Evolutionary conservation across 805 yeast genomes (phyloP).

Genomic region (Barnettozyma vustinii): DNA sequence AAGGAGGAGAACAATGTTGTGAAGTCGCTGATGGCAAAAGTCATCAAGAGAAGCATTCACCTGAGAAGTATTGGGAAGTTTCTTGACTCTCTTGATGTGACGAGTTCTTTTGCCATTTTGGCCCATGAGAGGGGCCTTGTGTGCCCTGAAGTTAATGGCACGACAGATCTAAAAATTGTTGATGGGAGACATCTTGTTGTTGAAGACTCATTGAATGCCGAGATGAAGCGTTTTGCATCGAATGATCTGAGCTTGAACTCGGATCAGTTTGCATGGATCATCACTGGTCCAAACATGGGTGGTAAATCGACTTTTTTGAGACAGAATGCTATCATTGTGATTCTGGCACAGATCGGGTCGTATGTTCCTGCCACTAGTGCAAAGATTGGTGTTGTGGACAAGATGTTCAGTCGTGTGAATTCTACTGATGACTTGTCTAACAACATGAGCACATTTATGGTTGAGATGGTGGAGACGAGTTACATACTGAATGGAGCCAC

Average conservation of each 20-base stretch:
- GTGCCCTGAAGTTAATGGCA: slow-evolving; percentile 55
- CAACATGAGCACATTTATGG: slow-evolving; percentile 93
- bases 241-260: slow-evolving; percentile 69
- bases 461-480: slow-evolving; percentile 93
- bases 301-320: slow-evolving; percentile 92
- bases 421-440: slow-evolving; percentile 95
- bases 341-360: slow-evolving; percentile 86
- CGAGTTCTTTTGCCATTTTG: slow-evolving; percentile 64
- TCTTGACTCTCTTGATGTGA: slow-evolving; percentile 66
- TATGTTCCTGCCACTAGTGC: slow-evolving; percentile 80
- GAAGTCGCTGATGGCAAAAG: slow-evolving; percentile 39
- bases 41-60: slow-evolving; percentile 38
- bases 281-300: slow-evolving; percentile 97
- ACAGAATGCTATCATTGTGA: slow-evolving; percentile 81
- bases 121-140: slow-evolving; percentile 64
- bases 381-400: slow-evolving; percentile 79
- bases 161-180: slow-evolving; percentile 41
- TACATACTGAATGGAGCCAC: slow-evolving; percentile 79
- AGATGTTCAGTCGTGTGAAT: slow-evolving; percentile 90
- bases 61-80: slow-evolving; percentile 46
- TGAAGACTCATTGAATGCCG: slow-evolving; percentile 53
- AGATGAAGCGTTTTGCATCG: slow-evolving; percentile 54
- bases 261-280: slow-evolving; percentile 56
- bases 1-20: slow-evolving; percentile 52
- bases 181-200: slow-evolving; percentile 86